Base-by-base conservation (phyloP, 352 stramenopile species). In the Blastocystis sp. region DNA sequence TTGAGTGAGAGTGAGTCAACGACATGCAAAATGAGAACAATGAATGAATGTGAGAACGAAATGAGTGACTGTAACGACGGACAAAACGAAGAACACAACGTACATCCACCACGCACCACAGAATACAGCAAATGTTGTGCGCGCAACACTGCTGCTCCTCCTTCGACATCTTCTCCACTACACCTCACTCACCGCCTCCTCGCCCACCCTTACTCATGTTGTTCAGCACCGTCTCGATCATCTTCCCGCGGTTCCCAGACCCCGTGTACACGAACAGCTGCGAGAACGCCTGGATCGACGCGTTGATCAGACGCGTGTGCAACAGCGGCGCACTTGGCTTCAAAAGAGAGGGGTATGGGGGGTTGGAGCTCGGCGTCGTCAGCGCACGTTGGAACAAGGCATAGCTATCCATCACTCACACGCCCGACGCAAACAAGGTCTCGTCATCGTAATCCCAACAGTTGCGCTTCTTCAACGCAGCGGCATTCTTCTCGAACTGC, bases 261-360 rank as follows among this genome's bases (percentile, higher is more conserved):
- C 79, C 79, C 13, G 55, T 89, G 29, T 89, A 89, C 24, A 80
- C 67, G 65, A 89, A 89, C 21, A 89, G 55, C 60, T 89, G 63
- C 24, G 79, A 62, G 26, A 89, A 89, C 16, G 79, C 79, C 50
- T 89, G 63, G 55, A 89, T 89, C 24, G 63, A 16, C 39, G 61
- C 79, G 35, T 89, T 80, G 39, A 89, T 80, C 2, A 89, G 79
- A 37, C 79, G 59, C 21, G 50, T 66, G 41, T 89, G 63, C 16
- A 89, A 37, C 13, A 89, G 41, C 24, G 61, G 79, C 1, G 63
- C 37, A 2, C 6, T 21, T 2, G 79, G 79, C 26, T 37, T 55
- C 79, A 89, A 60, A n/a, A 89, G 51, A 4, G 63, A 80, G 21
- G 79, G 79, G 65, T 77, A 80, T 26, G 79, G 79, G 2, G 79